Evolutionary conservation across 768 basidiomycete genomes (phyloP).

Genomic region (Tylopilus plumbeoviolaceoides): DNA sequence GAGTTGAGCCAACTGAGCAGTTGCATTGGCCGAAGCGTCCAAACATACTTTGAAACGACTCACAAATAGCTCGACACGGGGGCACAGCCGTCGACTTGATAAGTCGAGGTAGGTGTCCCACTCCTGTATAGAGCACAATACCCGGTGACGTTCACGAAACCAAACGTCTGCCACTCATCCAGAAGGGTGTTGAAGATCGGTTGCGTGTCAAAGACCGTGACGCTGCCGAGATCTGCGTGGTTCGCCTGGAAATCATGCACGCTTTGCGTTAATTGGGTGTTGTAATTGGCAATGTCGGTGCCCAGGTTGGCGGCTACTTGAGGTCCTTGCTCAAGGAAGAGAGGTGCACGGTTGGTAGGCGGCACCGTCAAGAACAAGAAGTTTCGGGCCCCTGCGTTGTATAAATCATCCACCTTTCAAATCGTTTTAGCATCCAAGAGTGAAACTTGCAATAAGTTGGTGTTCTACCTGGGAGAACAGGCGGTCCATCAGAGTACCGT

Average conservation of each 20-base stretch:
- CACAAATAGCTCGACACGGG: slow-evolving; percentile 66
- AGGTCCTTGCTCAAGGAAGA: slow-evolving; percentile 41
- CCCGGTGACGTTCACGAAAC: slow-evolving; percentile 56
- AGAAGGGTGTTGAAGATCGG: slow-evolving; percentile 57
- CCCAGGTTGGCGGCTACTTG: slow-evolving; percentile 27
- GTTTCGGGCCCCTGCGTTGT: slow-evolving; percentile 49
- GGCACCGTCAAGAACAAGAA: slow-evolving; percentile 64
- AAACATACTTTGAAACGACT: slow-evolving; percentile 21
- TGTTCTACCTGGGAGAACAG: slow-evolving; percentile 26
- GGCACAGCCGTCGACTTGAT: slow-evolving; percentile 53
- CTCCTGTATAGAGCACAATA: slow-evolving; percentile 57
- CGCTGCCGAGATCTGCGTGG: slow-evolving; percentile 41
- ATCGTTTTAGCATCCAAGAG: neutral
- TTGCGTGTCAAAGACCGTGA: slow-evolving; percentile 52
- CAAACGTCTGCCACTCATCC: slow-evolving; percentile 47
- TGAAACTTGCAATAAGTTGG: neutral
- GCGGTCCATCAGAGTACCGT: slow-evolving; percentile 14
- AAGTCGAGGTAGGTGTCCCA: slow-evolving; percentile 49
- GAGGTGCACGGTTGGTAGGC: slow-evolving; percentile 52
- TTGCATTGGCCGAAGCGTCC: neutral
- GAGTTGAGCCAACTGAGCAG: slow-evolving; percentile 52
- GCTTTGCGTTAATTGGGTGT: slow-evolving; percentile 39
- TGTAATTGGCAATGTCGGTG: slow-evolving; percentile 45
- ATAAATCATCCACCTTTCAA: slow-evolving; percentile 19
- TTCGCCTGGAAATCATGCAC: slow-evolving; percentile 38